phyloP scores from a whole-genome alignment of 371 early-diverging fungal species.

The Mortierella sp. region DNA sequence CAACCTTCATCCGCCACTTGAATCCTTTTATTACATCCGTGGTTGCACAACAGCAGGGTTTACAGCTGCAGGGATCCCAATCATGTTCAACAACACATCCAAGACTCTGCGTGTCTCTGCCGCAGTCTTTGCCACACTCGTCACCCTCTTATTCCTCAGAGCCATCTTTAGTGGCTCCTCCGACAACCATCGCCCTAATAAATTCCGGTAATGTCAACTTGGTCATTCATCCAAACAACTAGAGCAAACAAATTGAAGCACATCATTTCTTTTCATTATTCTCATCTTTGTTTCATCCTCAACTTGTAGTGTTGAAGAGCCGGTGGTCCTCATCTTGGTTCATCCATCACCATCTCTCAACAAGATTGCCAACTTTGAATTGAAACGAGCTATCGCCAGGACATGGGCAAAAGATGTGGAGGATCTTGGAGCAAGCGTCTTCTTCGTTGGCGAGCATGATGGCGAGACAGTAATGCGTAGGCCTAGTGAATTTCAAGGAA shows the following conservation, averaged over 20 bases:
- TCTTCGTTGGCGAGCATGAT: slow-evolving; percentile 49
- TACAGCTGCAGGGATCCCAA: no score
- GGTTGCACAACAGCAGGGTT: no score
- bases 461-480: slow-evolving; percentile 44
- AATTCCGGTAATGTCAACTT: slow-evolving; percentile 22
- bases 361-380: slow-evolving; percentile 38
- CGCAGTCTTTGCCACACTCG: slow-evolving; percentile 2
- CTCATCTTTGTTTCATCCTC: neutral
- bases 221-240: no score
- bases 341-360: slow-evolving; percentile 42
- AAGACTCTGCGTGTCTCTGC: slow-evolving; percentile 18
- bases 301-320: slow-evolving; percentile 30
- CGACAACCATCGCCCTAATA: neutral
- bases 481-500: slow-evolving; percentile 40
- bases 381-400: slow-evolving; percentile 47
- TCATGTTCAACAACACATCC: neutral
- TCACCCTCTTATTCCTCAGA: slow-evolving; percentile 16
- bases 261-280: neutral
- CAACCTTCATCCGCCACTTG: no score
- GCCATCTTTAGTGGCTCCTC: slow-evolving; percentile 19
- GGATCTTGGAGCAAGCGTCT: slow-evolving; percentile 42
- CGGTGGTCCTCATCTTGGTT: slow-evolving; percentile 39
- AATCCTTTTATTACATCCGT: no score
- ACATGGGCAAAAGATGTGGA: slow-evolving; percentile 54
- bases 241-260: neutral